These are phyloP conservation scores for Sextonia rubra DNA, from an alignment of 164 flowering plant genomes.

Conservation along the genomic window DNA sequence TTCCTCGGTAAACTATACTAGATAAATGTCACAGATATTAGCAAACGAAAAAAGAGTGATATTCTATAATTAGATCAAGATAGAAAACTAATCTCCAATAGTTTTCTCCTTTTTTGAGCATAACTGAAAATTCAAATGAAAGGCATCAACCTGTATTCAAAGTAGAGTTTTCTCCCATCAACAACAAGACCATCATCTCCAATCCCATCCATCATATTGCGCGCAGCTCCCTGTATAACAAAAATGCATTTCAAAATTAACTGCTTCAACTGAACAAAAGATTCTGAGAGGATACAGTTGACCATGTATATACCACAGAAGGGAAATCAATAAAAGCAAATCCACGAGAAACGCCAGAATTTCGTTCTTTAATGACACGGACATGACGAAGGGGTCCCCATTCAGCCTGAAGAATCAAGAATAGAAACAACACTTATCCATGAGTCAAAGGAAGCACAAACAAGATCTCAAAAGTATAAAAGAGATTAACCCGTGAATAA, in stretches of 20 bases:
- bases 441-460: background rate
- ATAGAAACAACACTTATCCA: background rate
- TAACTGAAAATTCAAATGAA: background rate
- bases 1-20: too few relatives aligned
- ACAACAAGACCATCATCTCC: slow-evolving; percentile 86
- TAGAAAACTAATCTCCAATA: too few relatives aligned
- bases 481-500: background rate
- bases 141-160: slow-evolving; percentile 75
- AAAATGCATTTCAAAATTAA: background rate
- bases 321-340: slow-evolving; percentile 98
- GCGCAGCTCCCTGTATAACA: slow-evolving; percentile 70
- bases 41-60: too few relatives aligned
- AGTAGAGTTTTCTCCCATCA: slow-evolving; percentile 86
- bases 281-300: background rate
- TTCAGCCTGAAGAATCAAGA: slow-evolving; percentile 57
- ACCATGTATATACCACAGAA: slow-evolving; percentile 58
- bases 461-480: background rate
- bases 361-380: slow-evolving; percentile 90
- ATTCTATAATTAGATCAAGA: too few relatives aligned
- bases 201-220: slow-evolving; percentile 81
- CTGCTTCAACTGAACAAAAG: background rate
- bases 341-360: slow-evolving; percentile 90
- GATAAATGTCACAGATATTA: too few relatives aligned
- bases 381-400: slow-evolving; percentile 99
- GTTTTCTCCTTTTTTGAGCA: too few relatives aligned